A percentile compares a stretch with the other conserved stretches of the same genome.
Evolutionary conservation across 805 yeast species (phyloP).

Genomic region (Suhomyces tanzawaensis): DNA sequence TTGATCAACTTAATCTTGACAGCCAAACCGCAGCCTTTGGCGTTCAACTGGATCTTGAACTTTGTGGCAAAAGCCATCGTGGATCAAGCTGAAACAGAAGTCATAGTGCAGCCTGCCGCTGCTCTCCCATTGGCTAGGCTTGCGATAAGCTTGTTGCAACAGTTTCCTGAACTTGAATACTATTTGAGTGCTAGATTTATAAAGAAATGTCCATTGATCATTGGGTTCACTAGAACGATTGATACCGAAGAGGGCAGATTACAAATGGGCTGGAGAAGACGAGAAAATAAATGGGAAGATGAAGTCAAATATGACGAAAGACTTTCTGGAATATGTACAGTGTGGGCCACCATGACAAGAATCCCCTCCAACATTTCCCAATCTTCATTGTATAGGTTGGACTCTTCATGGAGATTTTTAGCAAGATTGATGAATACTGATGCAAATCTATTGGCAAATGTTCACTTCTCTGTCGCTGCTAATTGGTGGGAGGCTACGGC

Average conservation of each 20-base stretch:
- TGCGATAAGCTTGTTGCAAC: conserved; percentile 50
- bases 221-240: conserved; percentile 75
- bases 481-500: conserved; percentile 94
- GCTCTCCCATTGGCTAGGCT: conserved; percentile 78
- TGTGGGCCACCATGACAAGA: conserved; percentile 74
- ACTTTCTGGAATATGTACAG: conserved; percentile 78
- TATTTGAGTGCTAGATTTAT: conserved; percentile 75
- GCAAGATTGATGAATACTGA: conserved; percentile 68
- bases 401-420: conserved; percentile 62
- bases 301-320: conserved; percentile 78
- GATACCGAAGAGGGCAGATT: conserved; percentile 79
- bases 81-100: conserved; percentile 91
- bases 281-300: conserved; percentile 53
- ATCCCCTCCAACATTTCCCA: conserved; percentile 17
- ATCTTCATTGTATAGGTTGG: conserved; percentile 34
- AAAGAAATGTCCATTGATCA: conserved; percentile 84
- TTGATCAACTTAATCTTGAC: conserved; percentile 49
- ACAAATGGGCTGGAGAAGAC: conserved; percentile 85
- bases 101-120: conserved; percentile 70
- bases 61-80: conserved; percentile 82
- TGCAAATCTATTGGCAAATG: conserved; percentile 49
- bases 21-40: conserved; percentile 48
- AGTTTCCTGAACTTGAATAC: conserved; percentile 50
- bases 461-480: conserved; percentile 68
- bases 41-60: conserved; percentile 73